Percentiles rank a stretch among this genome's conserved stretches.
These are phyloP conservation scores for Penicillium cataractarum DNA, from an alignment of 495 filamentous ascomycete genomes.

Conservation along the genomic window DNA sequence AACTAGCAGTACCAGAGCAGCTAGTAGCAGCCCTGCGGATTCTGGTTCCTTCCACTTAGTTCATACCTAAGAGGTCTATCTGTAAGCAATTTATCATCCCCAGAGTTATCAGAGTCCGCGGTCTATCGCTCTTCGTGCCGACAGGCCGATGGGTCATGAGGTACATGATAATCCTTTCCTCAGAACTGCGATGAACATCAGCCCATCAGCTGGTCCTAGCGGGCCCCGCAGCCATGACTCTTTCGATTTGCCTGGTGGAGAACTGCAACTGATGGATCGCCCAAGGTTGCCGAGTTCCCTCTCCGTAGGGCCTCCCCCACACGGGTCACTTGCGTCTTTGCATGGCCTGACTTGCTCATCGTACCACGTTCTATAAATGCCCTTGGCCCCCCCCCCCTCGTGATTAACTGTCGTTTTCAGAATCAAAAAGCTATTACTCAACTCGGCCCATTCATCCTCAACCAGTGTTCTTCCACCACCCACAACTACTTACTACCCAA, in stretches of 20 bases:
- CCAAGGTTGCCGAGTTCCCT: neutral
- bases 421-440: neutral
- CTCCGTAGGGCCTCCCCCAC: conserved; percentile 14
- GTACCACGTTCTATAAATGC: conserved; percentile 16
- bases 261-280: neutral
- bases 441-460: neutral
- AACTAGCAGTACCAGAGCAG: neutral
- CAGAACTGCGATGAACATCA: neutral
- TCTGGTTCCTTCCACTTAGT: neutral
- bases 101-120: neutral
- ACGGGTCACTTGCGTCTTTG: conserved; percentile 25
- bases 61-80: neutral
- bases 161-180: no score
- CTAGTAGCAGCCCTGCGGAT: neutral
- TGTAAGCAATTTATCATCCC: neutral
- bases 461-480: neutral
- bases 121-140: conserved; percentile 12
- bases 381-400: conserved; percentile 4
- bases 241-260: neutral
- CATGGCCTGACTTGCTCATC: conserved; percentile 24
- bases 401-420: neutral
- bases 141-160: conserved; percentile 13
- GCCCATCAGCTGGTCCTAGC: conserved; percentile 15
- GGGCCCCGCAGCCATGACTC: conserved; percentile 17
- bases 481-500: neutral